Conservation (phyloP, 192 early-diverging fungal species). For the Helicostylum pulchrum region DNA sequence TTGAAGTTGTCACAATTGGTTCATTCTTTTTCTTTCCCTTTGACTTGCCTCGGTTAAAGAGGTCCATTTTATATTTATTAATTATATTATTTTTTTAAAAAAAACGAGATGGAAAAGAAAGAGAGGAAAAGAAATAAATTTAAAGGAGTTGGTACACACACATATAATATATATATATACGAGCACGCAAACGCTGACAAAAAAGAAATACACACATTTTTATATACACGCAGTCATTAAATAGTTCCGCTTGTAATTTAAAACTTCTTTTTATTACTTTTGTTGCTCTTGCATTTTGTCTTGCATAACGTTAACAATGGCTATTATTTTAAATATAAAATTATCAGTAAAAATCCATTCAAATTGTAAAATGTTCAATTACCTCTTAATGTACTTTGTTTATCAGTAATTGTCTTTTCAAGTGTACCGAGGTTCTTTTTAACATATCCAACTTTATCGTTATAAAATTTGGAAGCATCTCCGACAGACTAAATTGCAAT, state of each 20-base stretch:
- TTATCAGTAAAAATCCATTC: neutral
- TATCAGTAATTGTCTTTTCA: constrained; percentile 74
- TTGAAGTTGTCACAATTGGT: neutral
- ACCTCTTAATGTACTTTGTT: constrained; percentile 71
- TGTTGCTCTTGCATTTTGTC: constrained; percentile 49
- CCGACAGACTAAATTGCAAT: constrained; percentile 49
- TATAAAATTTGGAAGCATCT: constrained; percentile 85
- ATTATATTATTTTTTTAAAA: neutral
- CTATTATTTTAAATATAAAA: constrained; percentile 24
- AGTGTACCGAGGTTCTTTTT: constrained; percentile 78
- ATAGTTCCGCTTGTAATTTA: neutral
- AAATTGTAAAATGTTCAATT: constrained; percentile 12
- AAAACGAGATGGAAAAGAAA: neutral
- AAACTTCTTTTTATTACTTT: neutral
- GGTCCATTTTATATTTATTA: constrained; percentile 22
- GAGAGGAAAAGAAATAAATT: neutral
- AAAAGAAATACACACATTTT: neutral
- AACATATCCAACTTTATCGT: constrained; percentile 77
- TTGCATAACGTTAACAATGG: constrained; percentile 55
- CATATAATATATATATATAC: neutral
- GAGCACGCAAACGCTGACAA: constrained; percentile 1
- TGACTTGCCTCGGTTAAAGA: constrained; percentile 30
- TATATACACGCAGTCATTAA: neutral
- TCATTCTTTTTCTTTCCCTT: constrained; percentile 23
- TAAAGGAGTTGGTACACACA: neutral